Conservation (phyloP, 148 eudicot species). For the Rhododendron ovatum region DNA sequence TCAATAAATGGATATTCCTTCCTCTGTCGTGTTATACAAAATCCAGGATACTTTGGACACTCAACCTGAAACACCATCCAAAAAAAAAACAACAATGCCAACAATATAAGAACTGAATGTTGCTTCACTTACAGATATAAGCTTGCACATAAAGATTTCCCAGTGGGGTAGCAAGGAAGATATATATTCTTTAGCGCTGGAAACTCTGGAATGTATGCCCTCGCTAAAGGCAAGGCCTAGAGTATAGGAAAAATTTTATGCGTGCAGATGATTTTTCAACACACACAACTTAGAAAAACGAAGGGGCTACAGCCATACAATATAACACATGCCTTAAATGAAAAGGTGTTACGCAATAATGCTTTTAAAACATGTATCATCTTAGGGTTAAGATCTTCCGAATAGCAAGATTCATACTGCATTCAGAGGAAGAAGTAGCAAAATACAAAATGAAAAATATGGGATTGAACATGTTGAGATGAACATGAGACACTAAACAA, state of each 20-base stretch:
- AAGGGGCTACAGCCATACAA: not conserved
- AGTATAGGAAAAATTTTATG: not conserved
- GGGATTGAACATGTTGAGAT: not conserved
- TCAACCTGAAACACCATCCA: slow-evolving; percentile 64
- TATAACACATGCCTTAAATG: not conserved
- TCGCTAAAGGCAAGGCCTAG: not conserved
- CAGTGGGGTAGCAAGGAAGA: not conserved
- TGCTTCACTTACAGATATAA: not conserved
- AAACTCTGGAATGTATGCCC: not conserved
- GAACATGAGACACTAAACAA: not conserved
- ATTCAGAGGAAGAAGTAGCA: not conserved
- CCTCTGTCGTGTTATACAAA: slow-evolving; percentile 81
- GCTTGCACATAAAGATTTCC: not conserved
- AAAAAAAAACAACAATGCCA: not conserved
- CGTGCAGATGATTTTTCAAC: not conserved
- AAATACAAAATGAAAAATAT: not conserved
- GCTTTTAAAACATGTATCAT: not conserved
- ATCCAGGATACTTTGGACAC: slow-evolving; percentile 97
- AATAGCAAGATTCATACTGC: not conserved
- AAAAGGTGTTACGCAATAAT: not conserved
- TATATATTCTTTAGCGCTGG: not conserved
- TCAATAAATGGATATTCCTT: slow-evolving; percentile 93
- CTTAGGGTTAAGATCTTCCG: not conserved
- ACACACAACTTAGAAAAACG: not conserved
- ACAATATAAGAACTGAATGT: not conserved